Base-by-base conservation (phyloP, 2,329 filamentous ascomycete species). In the Sporothrix protearum region DNA sequence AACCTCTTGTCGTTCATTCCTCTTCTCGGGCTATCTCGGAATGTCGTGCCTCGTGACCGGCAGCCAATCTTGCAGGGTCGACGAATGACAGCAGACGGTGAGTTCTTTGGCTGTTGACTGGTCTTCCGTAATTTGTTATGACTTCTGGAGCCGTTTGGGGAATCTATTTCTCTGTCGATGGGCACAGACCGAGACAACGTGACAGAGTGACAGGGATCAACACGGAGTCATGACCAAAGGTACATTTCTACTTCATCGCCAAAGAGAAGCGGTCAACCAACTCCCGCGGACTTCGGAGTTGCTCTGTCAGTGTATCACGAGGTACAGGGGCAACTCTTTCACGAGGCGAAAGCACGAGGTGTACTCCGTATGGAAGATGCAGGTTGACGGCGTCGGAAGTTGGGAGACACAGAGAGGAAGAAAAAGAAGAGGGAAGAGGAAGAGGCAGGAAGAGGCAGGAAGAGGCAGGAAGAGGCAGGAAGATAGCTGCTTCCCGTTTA, bases 11-110 rank as follows among this genome's bases (percentile, higher is more conserved):
- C 36, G 16, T 14, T 12, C 3, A 14, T 16, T 25, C n/a, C 9
- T 61, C 19, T 25, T 25, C 10, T 39, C 33, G 33, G 36, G 36
- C n/a, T 22, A 28, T 42, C 33, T 63, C 59, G 59, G 36, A 63
- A 33, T 39, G 12, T 45, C n/a, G n/a, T 42, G n/a, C 59, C 59
- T 63, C 36, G 36, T 63, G 59, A 61, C 59, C 59, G n/a, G 36
- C 16, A 22, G 59, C 12, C 36, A 36, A 45, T 45, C 36, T 25
- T 28, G n/a, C 59, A 28, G 10, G 14, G 1, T 19, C 59, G 42
- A 22, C 59, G 59, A 63, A 63, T 63, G 59, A 22, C 30, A 61
- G 33, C 12, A 39, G n/a, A 22, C 57, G n/a, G 57, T 39, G 33
- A 14, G 57, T 25, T 42, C 2, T 61, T 39, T 57, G 16, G 53